phyloP scores from a whole-genome alignment of 306 rosid species.

The Vigna angularis region DNA sequence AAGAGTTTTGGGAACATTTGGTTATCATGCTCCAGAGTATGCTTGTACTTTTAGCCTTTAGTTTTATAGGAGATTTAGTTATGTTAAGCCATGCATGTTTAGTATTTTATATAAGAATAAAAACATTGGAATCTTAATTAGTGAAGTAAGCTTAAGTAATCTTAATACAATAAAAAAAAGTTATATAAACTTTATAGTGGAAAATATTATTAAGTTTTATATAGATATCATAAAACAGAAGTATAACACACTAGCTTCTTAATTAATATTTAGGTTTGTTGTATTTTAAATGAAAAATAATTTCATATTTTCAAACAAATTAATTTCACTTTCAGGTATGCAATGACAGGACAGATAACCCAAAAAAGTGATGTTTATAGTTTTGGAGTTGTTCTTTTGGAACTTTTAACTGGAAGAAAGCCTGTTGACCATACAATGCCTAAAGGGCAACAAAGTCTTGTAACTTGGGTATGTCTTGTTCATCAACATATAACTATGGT shows the following conservation, averaged over 20 bases:
- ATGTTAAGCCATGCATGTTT: background rate
- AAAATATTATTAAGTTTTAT: background rate
- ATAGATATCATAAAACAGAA: background rate
- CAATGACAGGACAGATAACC: conserved; percentile 96
- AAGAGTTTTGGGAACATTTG: conserved; percentile 93
- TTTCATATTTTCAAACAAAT: conserved; percentile 28
- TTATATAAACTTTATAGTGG: no score
- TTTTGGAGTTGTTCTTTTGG: conserved; percentile 88
- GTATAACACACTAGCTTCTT: background rate
- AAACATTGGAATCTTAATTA: background rate
- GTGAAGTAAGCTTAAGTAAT: no score
- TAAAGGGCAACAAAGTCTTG: conserved; percentile 96
- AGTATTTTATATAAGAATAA: background rate
- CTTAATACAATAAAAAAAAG: no score
- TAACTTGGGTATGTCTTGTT: conserved; percentile 77
- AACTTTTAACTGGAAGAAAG: conserved; percentile 90
- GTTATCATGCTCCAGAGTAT: conserved; percentile 97
- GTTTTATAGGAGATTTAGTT: background rate
- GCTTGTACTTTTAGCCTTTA: conserved; percentile 37
- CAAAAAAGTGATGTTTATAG: conserved; percentile 94
- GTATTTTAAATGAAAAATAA: background rate
- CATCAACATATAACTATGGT: background rate
- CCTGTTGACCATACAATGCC: conserved; percentile 99
- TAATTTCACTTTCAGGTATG: conserved; percentile 64
- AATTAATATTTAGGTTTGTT: background rate